These are phyloP conservation scores for Pseudocercospora pini-densiflorae DNA, from an alignment of 2,329 filamentous ascomycete species.

Conservation along the genomic window DNA sequence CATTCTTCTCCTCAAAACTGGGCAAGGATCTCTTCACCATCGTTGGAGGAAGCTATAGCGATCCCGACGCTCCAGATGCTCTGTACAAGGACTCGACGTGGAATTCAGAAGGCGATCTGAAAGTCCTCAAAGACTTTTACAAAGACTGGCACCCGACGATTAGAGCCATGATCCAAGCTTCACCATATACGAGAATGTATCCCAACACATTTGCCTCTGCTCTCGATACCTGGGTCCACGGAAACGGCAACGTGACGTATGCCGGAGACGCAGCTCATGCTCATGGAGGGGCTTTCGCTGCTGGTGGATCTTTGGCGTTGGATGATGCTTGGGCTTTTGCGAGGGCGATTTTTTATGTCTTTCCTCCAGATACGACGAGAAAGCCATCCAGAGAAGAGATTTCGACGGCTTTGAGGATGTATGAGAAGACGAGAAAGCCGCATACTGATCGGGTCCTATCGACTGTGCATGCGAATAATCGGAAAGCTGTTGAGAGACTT, in stretches of 20 bases:
- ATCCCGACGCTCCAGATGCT: conserved; percentile 20
- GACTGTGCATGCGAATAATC: conserved; percentile 32
- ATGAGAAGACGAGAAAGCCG: conserved; percentile 42
- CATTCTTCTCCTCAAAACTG: conserved; percentile 40
- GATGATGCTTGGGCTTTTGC: conserved; percentile 44
- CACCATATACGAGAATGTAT: conserved; percentile 41
- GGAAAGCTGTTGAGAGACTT: conserved; percentile 27
- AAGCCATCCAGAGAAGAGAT: conserved; percentile 14
- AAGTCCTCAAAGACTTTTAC: conserved; percentile 20
- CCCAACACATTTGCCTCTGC: conserved; percentile 42
- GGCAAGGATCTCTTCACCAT: conserved; percentile 39
- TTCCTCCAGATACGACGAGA: neutral
- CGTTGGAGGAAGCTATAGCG: conserved; percentile 35
- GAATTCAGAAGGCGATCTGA: conserved; percentile 21
- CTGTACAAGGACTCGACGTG: conserved; percentile 17
- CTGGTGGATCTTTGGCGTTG: conserved; percentile 46
- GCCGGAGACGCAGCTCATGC: conserved; percentile 47
- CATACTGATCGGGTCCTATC: conserved; percentile 41
- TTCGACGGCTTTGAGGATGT: conserved; percentile 37
- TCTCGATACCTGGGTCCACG: conserved; percentile 40
- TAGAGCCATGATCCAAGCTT: conserved; percentile 39
- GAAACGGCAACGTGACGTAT: conserved; percentile 37
- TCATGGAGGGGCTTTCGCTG: conserved; percentile 46
- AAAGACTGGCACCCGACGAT: conserved; percentile 40
- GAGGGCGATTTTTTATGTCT: conserved; percentile 14